Base-by-base conservation (phyloP, 177 flowering plant genomes). In the Vitis hybrid region DNA sequence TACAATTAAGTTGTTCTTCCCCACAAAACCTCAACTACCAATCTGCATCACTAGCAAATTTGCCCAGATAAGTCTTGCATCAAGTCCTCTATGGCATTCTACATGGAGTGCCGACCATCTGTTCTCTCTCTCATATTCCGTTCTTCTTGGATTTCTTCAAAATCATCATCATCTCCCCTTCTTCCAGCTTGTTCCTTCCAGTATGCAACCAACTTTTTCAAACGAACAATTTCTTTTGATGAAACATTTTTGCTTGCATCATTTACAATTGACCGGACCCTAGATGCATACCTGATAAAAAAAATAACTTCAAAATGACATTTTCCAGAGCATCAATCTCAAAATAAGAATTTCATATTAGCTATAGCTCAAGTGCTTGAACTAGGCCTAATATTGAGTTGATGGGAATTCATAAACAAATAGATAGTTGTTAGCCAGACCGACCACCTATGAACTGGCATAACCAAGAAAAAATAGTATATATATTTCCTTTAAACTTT, bases 161-260 rank as follows among this genome's bases (percentile, higher is more conserved):
- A 76, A 1, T 92, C 98, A 62, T 96, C 98, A 15, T 90, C 90
- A 9, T 92, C 93, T 0, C 81, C 88, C 64, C 77, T 92, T 79
- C 74, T 89, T 9, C 97, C 99, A 9, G 99, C 99, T 75, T 91
- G 97, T 58, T 92, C 98, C 78, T 90, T 96, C 97, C 97, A 94
- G 75, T 94, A 87, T 5, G 92, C 87, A 17, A 96, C 94, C 72
- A 90, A 52, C 76, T 87, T 96, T 77, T 89, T 96, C 72, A 96
- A 67, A 1, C 98, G 94, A 46, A 83, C 94, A 17, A 94, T 87
- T 87, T 96, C 99, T 71, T 86, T 96, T 6, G 98, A 88, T 12
- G 94, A 80, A 55, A 94, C 82, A 68, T 96, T 92, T 80, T 92
- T 96, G 84, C 90, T 96, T 6, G 99, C 97, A 70, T 94, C 97